A percentile compares a stretch with the other conserved stretches of the same genome.
Conservation (phyloP, 345 rosid genomes). For the Crucihimalaya himalaica region DNA sequence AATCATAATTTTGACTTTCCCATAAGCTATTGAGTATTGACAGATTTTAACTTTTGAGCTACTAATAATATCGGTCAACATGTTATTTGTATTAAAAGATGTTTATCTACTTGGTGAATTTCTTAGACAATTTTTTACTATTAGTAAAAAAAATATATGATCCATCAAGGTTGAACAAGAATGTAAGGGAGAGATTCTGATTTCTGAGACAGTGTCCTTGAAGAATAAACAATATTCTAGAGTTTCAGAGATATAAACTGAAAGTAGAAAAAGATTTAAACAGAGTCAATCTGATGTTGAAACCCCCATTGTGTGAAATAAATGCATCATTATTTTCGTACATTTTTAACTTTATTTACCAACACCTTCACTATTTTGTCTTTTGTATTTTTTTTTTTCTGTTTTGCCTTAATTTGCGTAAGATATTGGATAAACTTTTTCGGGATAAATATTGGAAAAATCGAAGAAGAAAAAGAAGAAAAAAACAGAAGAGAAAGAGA, state of each 20-base stretch:
- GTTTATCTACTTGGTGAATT: not conserved
- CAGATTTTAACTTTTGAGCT: not conserved
- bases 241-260: slow-evolving; percentile 24
- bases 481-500: not conserved
- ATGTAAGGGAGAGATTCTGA: not conserved
- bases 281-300: slow-evolving; percentile 19
- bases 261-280: slow-evolving; percentile 17
- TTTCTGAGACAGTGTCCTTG: slow-evolving; percentile 30
- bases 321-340: slow-evolving; percentile 21
- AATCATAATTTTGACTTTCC: slow-evolving; percentile 10
- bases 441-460: slow-evolving; percentile 3
- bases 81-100: no score
- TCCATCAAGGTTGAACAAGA: slow-evolving; percentile 8
- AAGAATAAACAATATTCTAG: slow-evolving; percentile 21
- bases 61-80: slow-evolving; percentile 16
- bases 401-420: slow-evolving; percentile 22
- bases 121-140: not conserved
- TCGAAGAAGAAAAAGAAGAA: not conserved
- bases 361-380: slow-evolving; percentile 11
- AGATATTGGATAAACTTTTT: not conserved
- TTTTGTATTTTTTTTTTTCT: not conserved
- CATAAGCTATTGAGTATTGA: not conserved
- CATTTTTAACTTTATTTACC: slow-evolving; percentile 35
- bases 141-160: not conserved
- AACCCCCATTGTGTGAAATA: slow-evolving; percentile 21